Base-by-base conservation (phyloP, 805 yeast species). In the Cyberlindnera misumaiensis region DNA sequence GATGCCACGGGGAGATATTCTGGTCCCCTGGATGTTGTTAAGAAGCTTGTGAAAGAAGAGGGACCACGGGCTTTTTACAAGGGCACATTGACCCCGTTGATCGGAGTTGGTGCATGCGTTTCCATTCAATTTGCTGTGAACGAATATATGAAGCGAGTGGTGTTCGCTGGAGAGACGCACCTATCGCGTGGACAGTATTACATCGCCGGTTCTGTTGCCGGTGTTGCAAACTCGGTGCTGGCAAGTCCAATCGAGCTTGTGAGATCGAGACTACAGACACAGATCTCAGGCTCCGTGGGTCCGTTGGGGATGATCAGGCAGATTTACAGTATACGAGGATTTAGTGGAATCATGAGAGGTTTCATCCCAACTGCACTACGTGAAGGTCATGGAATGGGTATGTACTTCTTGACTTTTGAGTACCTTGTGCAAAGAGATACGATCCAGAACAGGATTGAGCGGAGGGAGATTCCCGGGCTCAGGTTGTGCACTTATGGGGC, bases 21-120 rank as follows among this genome's bases (percentile, higher is more conserved):
- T 15, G 86, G 88, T 2, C 81, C 96, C 0, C 49, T 75, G 40
- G 95, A 87, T 50, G 96, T 87, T 10, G 78, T 88, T 15, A 73
- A 73, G 54, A 72, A 77, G 49, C 67, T 93, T 39, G 32, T 90
- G 28, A 67, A 70, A 30, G 79, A 83, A 41, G 98, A 93, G 62
- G 98, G 98, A 2, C 73, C 80, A 6, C 42, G 65, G 28, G 98
- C 94, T 0, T 86, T 93, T 55, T 93, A 93, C 60, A 80, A 94
- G 61, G 98, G 98, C 27, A 88, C 96, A 1, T 54, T 88, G 50
- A 89, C 97, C 1, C 98, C 98, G 15, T 68, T 93, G 50, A 60
- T 90, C 27, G 98, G 98, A 11, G 86, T 90, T n/a, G 98, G 98
- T 36, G 96, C 95, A 0, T 89, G 97, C 69, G 97, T 93, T 11